Conservation (phyloP, 1,284 basidiomycete genomes). For the Naganishia sp. region DNA sequence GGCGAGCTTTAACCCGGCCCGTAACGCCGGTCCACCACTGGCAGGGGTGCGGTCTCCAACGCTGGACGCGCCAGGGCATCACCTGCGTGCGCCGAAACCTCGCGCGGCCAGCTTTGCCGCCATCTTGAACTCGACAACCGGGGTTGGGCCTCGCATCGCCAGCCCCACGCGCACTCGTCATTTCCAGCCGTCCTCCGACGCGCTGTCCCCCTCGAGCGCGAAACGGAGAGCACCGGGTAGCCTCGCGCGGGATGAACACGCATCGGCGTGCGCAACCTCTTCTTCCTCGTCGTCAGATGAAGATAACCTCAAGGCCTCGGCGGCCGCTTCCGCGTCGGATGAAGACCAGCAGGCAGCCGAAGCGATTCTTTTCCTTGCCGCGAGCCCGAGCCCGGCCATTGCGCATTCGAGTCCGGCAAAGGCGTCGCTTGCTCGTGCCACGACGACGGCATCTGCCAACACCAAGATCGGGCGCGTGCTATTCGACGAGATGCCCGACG, state of each 20-base stretch:
- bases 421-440: slow-evolving; percentile 8
- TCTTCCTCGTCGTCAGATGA: slow-evolving; percentile 12
- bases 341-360: slow-evolving; percentile 25
- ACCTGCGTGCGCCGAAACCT: slow-evolving; percentile 9
- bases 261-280: background rate
- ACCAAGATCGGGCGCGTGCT: slow-evolving; percentile 14
- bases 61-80: background rate
- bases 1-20: slow-evolving; percentile 16
- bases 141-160: background rate
- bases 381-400: slow-evolving; percentile 24
- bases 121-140: background rate
- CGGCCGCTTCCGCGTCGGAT: slow-evolving; percentile 12
- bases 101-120: slow-evolving; percentile 22
- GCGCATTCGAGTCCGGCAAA: slow-evolving; percentile 23
- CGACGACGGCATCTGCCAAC: background rate
- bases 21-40: slow-evolving; percentile 4
- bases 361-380: slow-evolving; percentile 23
- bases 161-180: slow-evolving; percentile 16
- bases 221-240: background rate
- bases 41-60: background rate
- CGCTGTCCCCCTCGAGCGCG: slow-evolving; percentile 7
- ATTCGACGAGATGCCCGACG: slow-evolving; percentile 13
- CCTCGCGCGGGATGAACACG: background rate
- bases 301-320: slow-evolving; percentile 22
- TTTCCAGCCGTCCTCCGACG: background rate